Conservation (phyloP, 768 basidiomycete genomes). For the Trametopsis cervina region DNA sequence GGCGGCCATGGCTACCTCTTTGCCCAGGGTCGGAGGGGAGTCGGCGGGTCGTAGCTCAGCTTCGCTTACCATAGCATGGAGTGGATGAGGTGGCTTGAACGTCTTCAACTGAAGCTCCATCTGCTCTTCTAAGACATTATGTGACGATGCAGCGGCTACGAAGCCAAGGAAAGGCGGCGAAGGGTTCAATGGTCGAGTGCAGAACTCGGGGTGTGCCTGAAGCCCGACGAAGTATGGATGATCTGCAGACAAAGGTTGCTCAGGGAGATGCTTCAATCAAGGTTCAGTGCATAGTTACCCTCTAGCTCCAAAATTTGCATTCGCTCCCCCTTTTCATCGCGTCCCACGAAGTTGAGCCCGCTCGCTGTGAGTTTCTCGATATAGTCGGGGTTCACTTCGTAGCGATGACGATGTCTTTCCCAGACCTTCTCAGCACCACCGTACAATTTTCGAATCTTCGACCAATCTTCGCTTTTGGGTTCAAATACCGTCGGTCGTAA, state of each 20-base stretch:
- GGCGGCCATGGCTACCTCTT: constrained; percentile 19
- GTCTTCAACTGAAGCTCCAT: constrained; percentile 51
- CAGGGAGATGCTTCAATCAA: constrained; percentile 1
- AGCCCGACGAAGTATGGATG: constrained; percentile 93
- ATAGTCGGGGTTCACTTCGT: constrained; percentile 91
- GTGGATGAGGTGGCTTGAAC: constrained; percentile 73
- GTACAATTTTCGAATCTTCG: constrained; percentile 71
- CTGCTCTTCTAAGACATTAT: constrained; percentile 59
- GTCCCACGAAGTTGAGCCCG: constrained; percentile 77
- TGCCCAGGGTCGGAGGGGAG: constrained; percentile 10
- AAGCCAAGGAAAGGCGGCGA: constrained; percentile 97
- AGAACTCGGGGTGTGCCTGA: constrained; percentile 98
- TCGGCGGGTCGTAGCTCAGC: constrained; percentile 34
- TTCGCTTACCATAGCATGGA: constrained; percentile 68
- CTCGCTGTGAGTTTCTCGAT: constrained; percentile 64
- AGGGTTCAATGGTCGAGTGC: constrained; percentile 95
- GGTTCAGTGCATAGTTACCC: constrained; percentile 39
- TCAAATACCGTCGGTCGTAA: constrained; percentile 93
- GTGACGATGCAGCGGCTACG: constrained; percentile 69
- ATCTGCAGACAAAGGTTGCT: constrained; percentile 36
- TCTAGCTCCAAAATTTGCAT: constrained; percentile 94
- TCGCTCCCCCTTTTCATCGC: constrained; percentile 92
- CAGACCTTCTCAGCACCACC: constrained; percentile 77
- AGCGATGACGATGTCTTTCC: constrained; percentile 95
- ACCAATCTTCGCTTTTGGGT: constrained; percentile 59